phyloP scores from a whole-genome alignment of 2,329 filamentous ascomycete species.

The Cryphonectria naterciae region DNA sequence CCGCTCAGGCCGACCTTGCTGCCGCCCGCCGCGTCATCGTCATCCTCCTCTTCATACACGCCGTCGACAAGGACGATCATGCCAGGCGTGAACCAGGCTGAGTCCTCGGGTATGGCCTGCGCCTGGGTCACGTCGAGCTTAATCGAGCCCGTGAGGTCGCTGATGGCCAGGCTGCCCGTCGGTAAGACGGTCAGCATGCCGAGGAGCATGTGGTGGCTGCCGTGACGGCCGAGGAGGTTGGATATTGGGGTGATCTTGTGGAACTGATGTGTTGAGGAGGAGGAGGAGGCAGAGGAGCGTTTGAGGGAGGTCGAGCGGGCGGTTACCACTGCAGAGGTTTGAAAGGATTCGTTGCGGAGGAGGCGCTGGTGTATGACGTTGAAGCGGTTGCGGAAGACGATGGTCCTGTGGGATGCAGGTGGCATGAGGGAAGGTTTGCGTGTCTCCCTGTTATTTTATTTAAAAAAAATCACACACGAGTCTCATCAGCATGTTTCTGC shows the following conservation, averaged over 20 bases:
- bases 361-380: slow-evolving; percentile 91
- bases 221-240: slow-evolving; percentile 76
- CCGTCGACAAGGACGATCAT: slow-evolving; percentile 97
- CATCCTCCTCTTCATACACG: slow-evolving; percentile 92
- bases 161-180: slow-evolving; percentile 79
- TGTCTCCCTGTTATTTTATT: slow-evolving; percentile 52
- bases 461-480: not conserved
- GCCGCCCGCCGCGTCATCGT: slow-evolving; percentile 69
- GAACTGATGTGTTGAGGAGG: slow-evolving; percentile 62
- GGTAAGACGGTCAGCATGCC: slow-evolving; percentile 82
- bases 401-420: slow-evolving; percentile 77
- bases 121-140: slow-evolving; percentile 81
- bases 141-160: slow-evolving; percentile 88
- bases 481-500: slow-evolving; percentile 11
- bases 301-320: slow-evolving; percentile 59
- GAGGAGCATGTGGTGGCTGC: slow-evolving; percentile 82
- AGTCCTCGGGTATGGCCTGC: slow-evolving; percentile 79
- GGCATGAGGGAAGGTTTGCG: slow-evolving; percentile 75
- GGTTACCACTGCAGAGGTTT: slow-evolving; percentile 74
- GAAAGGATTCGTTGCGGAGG: slow-evolving; percentile 90
- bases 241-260: slow-evolving; percentile 89
- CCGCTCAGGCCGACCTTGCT: slow-evolving; percentile 63
- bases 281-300: slow-evolving; percentile 45
- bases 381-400: slow-evolving; percentile 86
- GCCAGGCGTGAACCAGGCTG: slow-evolving; percentile 89